Evolutionary conservation across 2,329 filamentous ascomycete species (phyloP).

Genomic region (Cephalotrichum gorgonifer): DNA sequence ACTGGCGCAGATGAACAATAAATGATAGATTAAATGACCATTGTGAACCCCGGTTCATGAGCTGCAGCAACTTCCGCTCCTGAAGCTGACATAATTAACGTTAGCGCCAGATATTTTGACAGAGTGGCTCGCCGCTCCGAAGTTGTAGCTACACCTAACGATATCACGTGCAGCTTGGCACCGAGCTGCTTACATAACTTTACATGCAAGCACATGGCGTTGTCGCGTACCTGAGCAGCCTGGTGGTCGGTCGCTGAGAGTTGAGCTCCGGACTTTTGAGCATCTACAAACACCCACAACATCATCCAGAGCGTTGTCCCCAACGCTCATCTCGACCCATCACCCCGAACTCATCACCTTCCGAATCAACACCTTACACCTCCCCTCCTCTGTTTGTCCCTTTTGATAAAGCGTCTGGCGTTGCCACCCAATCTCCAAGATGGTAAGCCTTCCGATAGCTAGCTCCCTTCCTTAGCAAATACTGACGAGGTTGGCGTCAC

Average conservation of each 20-base stretch:
- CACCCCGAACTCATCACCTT: neutral
- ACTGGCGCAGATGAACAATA: too few species aligned
- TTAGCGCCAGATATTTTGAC: too few species aligned
- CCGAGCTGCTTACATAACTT: conserved; percentile 1
- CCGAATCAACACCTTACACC: conserved; percentile 1
- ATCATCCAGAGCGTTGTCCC: neutral
- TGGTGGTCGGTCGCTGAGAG: neutral
- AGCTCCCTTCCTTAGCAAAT: neutral
- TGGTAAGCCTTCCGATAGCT: conserved; percentile 18
- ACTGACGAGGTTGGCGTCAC: neutral
- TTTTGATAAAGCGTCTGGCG: conserved; percentile 7
- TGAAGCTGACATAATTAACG: too few species aligned
- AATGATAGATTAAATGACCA: too few species aligned
- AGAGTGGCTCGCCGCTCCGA: too few species aligned
- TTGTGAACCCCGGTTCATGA: too few species aligned
- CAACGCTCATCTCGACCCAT: neutral
- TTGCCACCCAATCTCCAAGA: conserved; percentile 15
- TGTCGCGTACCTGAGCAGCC: conserved; percentile 5
- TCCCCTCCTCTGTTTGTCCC: conserved; percentile 14
- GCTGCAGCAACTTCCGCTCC: too few species aligned
- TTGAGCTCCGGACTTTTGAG: neutral
- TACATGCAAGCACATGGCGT: neutral
- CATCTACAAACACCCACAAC: neutral
- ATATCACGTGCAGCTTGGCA: neutral
- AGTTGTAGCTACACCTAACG: neutral